Evolutionary conservation across 2,329 filamentous ascomycete species (phyloP), one percentile per base, ranked within the genome.

Genomic region (Sordariomycetes sp.): DNA sequence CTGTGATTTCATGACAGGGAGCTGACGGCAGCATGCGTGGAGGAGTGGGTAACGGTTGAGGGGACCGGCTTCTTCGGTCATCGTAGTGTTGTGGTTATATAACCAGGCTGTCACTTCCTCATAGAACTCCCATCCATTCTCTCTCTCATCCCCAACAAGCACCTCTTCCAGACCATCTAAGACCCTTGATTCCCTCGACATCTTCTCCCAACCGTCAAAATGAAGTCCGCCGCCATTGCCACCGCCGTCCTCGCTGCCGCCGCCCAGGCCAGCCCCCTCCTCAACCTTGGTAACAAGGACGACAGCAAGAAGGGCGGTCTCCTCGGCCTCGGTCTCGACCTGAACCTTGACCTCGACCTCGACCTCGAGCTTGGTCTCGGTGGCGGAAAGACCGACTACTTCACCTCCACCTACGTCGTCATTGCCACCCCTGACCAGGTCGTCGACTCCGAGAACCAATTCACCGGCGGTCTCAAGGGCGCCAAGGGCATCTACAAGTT

Each of bases 361-460:
- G 32, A 38, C 14, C 32, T 45, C 6, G 43, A 45, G 40, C 42
- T 39, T 17, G 32, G 26, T 15, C 39, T 33, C 40, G 26, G 34
- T 18, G 38, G 29, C 15, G 35, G 35, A 30, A 34, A 18, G 34
- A 20, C 39, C 17, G 50, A 51, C 4, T 57, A 57, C 40, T 74
- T 71, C 55, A 70, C 68, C 38, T 66, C 63, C n/a, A 64, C 58
- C 37, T 72, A 63, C 54, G 42, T 57, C 27, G 51, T 73, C 37
- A 47, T 58, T 28, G 70, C 70, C 12, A 63, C 55, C 5, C 68
- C 68, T 2, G 57, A 66, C 28, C 55, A 73, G 43, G 68, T 73
- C 38, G 61, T 70, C 42, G 57, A 66, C 40, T 49, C 48, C 30
- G 57, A 56, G 6, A 57, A 53, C 34, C 34, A 48, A 34, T 44